phyloP scores from a whole-genome alignment of 768 basidiomycete genomes.

The Russula griseocarnosa region DNA sequence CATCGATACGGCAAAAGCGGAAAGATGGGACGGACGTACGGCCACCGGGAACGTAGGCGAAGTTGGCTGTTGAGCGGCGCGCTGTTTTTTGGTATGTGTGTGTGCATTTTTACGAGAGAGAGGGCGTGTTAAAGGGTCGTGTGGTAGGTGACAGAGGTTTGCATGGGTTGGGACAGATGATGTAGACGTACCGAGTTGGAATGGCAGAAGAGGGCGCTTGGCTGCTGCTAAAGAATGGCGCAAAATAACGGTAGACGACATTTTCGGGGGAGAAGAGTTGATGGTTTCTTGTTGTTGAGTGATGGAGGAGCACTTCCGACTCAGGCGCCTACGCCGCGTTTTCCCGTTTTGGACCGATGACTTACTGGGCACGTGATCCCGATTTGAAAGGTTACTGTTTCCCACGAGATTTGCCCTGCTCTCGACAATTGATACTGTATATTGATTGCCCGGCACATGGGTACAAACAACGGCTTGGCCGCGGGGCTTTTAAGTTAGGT shows the following conservation, averaged over 20 bases:
- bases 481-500: too few species aligned
- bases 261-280: background rate
- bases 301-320: too few species aligned
- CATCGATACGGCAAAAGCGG: background rate
- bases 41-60: slow-evolving; percentile 62
- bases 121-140: background rate
- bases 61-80: slow-evolving; percentile 19
- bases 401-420: too few species aligned
- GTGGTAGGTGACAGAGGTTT: too few species aligned
- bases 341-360: too few species aligned
- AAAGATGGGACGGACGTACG: slow-evolving; percentile 43
- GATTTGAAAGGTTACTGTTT: too few species aligned
- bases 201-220: slow-evolving; percentile 14
- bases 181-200: slow-evolving; percentile 14
- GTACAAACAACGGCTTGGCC: too few species aligned
- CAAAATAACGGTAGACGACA: slow-evolving; percentile 12
- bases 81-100: slow-evolving; percentile 24
- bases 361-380: too few species aligned
- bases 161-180: background rate
- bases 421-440: too few species aligned
- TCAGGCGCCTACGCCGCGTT: too few species aligned
- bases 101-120: slow-evolving; percentile 15
- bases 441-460: too few species aligned
- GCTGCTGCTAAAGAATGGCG: slow-evolving; percentile 4
- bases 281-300: background rate